Evolutionary conservation across 306 rosid genomes (phyloP).

Genomic region (Quercus berberidifolia): DNA sequence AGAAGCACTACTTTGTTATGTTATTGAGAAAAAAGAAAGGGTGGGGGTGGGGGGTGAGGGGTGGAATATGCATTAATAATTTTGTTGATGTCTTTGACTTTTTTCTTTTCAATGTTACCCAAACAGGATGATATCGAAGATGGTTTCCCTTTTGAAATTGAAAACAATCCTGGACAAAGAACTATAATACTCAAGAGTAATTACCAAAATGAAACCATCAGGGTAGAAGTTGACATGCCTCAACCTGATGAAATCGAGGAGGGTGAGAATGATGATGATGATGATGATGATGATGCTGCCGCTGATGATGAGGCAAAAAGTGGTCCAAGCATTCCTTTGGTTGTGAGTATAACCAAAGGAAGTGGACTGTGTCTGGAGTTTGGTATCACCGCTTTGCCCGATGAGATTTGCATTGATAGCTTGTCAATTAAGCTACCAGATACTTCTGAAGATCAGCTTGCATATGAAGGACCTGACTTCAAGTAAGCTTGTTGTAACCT

Average conservation of each 20-base stretch:
- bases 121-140: slow-evolving; percentile 39
- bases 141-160: slow-evolving; percentile 72
- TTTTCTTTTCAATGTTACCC: not conserved
- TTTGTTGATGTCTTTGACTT: not conserved
- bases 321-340: slow-evolving; percentile 69
- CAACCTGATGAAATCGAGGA: slow-evolving; percentile 24
- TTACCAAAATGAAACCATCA: slow-evolving; percentile 59
- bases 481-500: slow-evolving; percentile 35
- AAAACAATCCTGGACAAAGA: slow-evolving; percentile 73
- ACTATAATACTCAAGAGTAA: slow-evolving; percentile 62
- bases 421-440: slow-evolving; percentile 56
- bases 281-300: not conserved
- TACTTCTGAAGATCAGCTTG: slow-evolving; percentile 43
- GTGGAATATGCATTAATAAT: not conserved
- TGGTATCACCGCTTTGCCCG: slow-evolving; percentile 67
- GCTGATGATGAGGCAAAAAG: slow-evolving; percentile 4
- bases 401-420: slow-evolving; percentile 69
- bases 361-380: slow-evolving; percentile 59
- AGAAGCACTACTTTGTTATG: not conserved
- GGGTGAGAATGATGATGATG: slow-evolving; percentile 23
- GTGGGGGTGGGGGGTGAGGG: not conserved
- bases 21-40: no score
- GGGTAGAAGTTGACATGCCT: slow-evolving; percentile 73
- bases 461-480: slow-evolving; percentile 90
- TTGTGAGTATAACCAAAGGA: slow-evolving; percentile 58